Percentiles rank a stretch among this genome's conserved stretches.
These are phyloP conservation scores for Cryptosporidium muris DNA, from an alignment of 169 alveolate genomes.

Conservation along the genomic window DNA sequence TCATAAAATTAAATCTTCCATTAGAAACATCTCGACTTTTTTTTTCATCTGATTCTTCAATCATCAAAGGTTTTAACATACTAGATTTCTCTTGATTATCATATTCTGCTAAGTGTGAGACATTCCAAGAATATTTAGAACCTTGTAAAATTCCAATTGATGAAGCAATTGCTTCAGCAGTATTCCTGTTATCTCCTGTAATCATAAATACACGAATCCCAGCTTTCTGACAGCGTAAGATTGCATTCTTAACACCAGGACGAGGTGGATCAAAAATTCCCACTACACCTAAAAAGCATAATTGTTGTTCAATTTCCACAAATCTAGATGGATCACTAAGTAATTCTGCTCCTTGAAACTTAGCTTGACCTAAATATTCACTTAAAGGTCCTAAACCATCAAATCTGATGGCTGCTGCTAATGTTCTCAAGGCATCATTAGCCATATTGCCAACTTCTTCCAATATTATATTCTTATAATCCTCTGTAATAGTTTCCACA, in stretches of 20 bases:
- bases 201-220: conserved; percentile 99
- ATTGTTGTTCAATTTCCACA: conserved; percentile 87
- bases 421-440: conserved; percentile 85
- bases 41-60: conserved; percentile 1
- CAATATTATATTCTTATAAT: conserved; percentile 79
- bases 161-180: conserved; percentile 98
- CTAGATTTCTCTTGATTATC: conserved; percentile 5
- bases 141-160: conserved; percentile 90
- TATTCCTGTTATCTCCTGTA: conserved; percentile 97
- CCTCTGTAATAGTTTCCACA: conserved; percentile 81
- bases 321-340: conserved; percentile 74
- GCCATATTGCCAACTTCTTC: conserved; percentile 88
- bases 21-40: neutral
- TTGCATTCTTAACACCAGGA: conserved; percentile 92
- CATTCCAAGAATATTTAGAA: conserved; percentile 49
- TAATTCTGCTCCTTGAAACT: conserved; percentile 70
- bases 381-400: conserved; percentile 73
- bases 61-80: conserved; percentile 18
- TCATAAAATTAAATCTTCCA: conserved; percentile 2
- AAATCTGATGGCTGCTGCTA: conserved; percentile 83
- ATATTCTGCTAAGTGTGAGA: conserved; percentile 26
- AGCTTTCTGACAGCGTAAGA: conserved; percentile 92
- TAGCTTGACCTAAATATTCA: conserved; percentile 72
- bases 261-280: conserved; percentile 99
- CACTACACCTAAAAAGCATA: conserved; percentile 92